A percentile compares a stretch with the other conserved stretches of the same genome.
Evolutionary conservation across 768 basidiomycete species (phyloP).

Genomic region (Exidia glandulosa): DNA sequence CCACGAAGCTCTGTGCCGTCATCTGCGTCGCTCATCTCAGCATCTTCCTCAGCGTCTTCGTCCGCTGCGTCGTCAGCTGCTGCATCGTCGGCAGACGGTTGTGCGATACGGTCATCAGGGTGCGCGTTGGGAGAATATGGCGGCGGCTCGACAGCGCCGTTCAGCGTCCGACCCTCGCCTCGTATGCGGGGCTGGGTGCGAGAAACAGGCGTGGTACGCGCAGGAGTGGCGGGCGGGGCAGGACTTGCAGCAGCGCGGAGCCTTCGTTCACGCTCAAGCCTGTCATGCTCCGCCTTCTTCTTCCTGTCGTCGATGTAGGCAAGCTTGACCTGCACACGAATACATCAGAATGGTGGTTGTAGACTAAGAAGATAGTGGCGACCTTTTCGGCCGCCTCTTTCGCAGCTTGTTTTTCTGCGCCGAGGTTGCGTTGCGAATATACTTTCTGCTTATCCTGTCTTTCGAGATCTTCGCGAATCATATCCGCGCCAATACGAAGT

Average conservation of each 20-base stretch:
- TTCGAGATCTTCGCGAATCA: constrained; percentile 52
- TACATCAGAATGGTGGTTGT: background rate
- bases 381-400: constrained; percentile 49
- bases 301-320: constrained; percentile 73
- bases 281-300: constrained; percentile 39
- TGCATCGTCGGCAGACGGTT: background rate
- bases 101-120: background rate
- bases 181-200: background rate
- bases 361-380: background rate
- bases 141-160: background rate
- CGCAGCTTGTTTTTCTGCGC: constrained; percentile 47
- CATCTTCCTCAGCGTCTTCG: constrained; percentile 6
- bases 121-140: background rate
- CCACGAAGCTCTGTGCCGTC: background rate
- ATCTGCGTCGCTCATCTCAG: background rate
- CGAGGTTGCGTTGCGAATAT: constrained; percentile 34
- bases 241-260: constrained; percentile 23
- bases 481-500: constrained; percentile 49
- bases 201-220: background rate
- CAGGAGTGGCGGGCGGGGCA: background rate
- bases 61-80: background rate
- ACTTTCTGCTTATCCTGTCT: constrained; percentile 41
- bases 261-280: constrained; percentile 46
- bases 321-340: constrained; percentile 50
- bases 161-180: background rate